These are phyloP conservation scores for Sporothrix protearum DNA, from an alignment of 2,329 filamentous ascomycete species.

Conservation along the genomic window DNA sequence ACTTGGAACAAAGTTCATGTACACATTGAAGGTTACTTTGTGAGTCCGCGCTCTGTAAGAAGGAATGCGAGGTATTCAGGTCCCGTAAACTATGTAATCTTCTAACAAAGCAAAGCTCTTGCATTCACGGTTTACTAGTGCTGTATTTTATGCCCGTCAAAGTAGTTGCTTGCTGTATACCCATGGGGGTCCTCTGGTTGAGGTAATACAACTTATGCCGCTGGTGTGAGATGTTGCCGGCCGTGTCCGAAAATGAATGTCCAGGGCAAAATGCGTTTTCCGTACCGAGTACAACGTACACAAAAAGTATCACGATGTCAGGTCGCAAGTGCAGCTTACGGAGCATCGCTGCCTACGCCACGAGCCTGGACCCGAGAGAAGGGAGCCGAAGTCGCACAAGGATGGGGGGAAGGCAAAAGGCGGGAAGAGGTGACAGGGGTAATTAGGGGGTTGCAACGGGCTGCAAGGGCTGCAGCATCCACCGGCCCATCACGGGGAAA, in stretches of 20 bases:
- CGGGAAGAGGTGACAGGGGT: conserved; percentile 2
- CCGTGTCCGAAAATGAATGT: not conserved
- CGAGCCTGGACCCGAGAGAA: conserved; percentile 25
- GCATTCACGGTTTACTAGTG: no score
- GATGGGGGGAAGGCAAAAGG: not conserved
- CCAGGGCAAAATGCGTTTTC: not conserved
- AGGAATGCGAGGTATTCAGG: no score
- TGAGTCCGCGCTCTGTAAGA: no score
- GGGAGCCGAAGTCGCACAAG: conserved; percentile 27
- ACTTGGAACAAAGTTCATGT: no score
- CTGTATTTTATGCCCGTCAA: no score
- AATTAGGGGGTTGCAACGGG: not conserved
- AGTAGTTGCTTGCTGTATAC: no score
- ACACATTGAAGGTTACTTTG: no score
- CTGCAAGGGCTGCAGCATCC: not conserved
- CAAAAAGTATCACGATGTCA: no score
- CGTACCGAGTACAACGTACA: no score
- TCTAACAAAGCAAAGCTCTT: no score
- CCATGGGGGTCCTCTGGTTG: not conserved
- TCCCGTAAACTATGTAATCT: no score
- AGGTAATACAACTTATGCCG: not conserved
- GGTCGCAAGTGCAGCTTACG: not conserved
- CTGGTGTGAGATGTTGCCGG: not conserved
- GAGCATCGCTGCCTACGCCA: conserved; percentile 2
- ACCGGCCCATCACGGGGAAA: not conserved